phyloP scores from a whole-genome alignment of 129 eudicot genomes.

The Artemisia tridentata region DNA sequence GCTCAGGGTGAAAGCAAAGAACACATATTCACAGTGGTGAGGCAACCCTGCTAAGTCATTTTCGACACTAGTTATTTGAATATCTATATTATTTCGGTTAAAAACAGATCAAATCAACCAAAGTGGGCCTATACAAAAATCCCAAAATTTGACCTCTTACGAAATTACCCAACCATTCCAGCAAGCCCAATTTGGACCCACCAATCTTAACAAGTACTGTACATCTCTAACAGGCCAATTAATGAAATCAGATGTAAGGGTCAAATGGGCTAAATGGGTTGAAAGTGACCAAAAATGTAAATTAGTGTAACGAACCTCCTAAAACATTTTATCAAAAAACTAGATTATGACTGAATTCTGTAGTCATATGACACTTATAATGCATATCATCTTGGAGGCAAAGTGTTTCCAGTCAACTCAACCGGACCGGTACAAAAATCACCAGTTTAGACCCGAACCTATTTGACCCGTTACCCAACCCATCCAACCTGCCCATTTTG shows the following conservation, averaged over 20 bases:
- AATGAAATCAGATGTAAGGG: not conserved
- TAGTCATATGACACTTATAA: not conserved
- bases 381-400: not conserved
- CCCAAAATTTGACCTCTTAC: no score
- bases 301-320: not conserved
- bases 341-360: not conserved
- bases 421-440: not conserved
- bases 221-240: not conserved
- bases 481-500: not conserved
- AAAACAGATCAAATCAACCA: no score
- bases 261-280: not conserved
- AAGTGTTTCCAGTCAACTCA: not conserved
- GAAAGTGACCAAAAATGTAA: not conserved
- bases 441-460: not conserved
- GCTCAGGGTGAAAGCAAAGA: constrained; percentile 73
- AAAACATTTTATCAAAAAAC: not conserved
- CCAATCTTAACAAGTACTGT: no score
- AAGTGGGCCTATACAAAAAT: no score
- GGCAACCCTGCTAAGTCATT: not conserved
- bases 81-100: no score
- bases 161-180: no score
- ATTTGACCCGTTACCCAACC: not conserved
- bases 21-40: constrained; percentile 60
- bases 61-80: not conserved
- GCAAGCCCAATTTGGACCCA: no score